Evolutionary conservation across 495 filamentous ascomycete genomes (phyloP).

Genomic region (Melanomma pulvis-pyrius): DNA sequence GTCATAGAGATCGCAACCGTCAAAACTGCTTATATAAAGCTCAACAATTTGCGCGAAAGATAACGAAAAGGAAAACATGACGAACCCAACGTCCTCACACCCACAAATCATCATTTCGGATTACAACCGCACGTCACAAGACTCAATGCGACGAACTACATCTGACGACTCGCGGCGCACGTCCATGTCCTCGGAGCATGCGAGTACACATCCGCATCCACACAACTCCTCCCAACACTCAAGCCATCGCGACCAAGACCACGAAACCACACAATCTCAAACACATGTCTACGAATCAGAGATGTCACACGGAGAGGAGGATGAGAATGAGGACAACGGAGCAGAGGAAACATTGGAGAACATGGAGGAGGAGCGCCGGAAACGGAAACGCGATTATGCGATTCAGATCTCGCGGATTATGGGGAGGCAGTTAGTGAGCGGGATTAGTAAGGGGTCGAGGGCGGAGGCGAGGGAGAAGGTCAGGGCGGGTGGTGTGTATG

Average conservation of each 20-base stretch:
- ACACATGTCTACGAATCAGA: background rate
- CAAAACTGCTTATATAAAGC: too few relatives aligned
- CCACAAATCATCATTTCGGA: background rate
- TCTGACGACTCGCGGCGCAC: background rate
- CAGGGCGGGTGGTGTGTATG: background rate
- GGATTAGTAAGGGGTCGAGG: conserved; percentile 8
- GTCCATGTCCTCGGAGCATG: background rate
- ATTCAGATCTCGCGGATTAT: conserved; percentile 12
- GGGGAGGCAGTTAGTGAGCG: conserved; percentile 12
- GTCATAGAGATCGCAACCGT: too few relatives aligned
- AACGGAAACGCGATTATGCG: conserved; percentile 6
- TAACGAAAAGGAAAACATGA: background rate
- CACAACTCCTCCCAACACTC: background rate
- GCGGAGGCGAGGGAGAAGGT: background rate
- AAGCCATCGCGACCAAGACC: background rate
- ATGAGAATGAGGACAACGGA: background rate
- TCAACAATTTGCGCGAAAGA: background rate
- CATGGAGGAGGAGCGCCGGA: background rate
- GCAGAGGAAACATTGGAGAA: background rate
- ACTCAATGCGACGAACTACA: background rate
- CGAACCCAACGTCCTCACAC: background rate
- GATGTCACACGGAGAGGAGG: background rate
- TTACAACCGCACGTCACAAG: background rate
- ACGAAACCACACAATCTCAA: background rate
- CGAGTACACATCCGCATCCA: background rate